A percentile compares a stretch with the other conserved stretches of the same genome.
phyloP scores from a whole-genome alignment of 257 asterid species.

The Echites panduratus region DNA sequence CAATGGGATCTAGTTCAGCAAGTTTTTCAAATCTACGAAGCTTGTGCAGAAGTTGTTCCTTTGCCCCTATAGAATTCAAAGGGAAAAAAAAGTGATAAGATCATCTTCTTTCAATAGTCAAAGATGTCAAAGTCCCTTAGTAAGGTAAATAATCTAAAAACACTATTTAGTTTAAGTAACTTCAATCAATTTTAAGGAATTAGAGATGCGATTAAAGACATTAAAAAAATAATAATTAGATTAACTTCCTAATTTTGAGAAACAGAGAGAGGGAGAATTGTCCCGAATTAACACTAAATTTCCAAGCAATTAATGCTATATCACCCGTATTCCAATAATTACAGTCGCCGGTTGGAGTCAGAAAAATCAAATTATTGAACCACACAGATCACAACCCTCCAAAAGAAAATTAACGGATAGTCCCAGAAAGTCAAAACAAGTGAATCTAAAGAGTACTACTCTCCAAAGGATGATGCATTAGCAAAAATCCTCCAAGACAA shows the following conservation, averaged over 20 bases:
- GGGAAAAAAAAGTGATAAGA: not conserved
- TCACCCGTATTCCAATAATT: not conserved
- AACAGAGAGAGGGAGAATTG: not conserved
- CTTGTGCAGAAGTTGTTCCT: slow-evolving; percentile 62
- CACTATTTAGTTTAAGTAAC: too few relatives aligned
- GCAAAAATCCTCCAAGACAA: not conserved
- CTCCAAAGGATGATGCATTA: not conserved
- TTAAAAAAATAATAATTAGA: too few relatives aligned
- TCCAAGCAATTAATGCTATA: not conserved
- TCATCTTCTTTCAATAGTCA: too few relatives aligned
- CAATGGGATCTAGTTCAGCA: slow-evolving; percentile 73
- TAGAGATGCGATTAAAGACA: too few relatives aligned
- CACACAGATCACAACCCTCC: not conserved
- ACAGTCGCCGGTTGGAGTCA: not conserved
- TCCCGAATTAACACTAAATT: not conserved
- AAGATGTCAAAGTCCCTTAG: too few relatives aligned
- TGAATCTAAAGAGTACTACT: not conserved
- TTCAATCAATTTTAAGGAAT: too few relatives aligned
- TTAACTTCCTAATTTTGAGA: too few relatives aligned
- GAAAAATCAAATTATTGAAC: not conserved
- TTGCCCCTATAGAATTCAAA: slow-evolving; percentile 46
- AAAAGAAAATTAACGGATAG: not conserved
- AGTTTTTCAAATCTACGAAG: slow-evolving; percentile 71
- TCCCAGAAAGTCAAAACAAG: not conserved
- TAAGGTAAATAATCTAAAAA: too few relatives aligned